A percentile compares a stretch with the other conserved stretches of the same genome.
These are phyloP conservation scores for Aristolochia contorta DNA, from an alignment of 164 flowering plant genomes.

Conservation along the genomic window DNA sequence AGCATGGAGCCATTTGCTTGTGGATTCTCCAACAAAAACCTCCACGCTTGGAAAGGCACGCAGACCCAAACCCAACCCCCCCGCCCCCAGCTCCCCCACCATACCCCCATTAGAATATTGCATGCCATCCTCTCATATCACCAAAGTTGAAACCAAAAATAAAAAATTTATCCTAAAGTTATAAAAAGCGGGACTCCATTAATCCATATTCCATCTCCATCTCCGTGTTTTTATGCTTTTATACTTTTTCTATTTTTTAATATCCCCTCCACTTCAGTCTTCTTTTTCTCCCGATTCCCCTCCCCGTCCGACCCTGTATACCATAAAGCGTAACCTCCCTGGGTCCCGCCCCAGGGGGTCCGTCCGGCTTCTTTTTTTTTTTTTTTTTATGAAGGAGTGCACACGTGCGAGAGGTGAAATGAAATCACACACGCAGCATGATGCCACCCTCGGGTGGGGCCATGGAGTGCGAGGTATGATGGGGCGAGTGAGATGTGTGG, in stretches of 20 bases:
- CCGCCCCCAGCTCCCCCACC: constrained; percentile 13
- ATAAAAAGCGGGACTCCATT: too few relatives aligned
- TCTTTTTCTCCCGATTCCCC: too few relatives aligned
- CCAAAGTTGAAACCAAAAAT: background rate
- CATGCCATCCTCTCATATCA: constrained; percentile 7
- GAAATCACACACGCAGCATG: too few relatives aligned
- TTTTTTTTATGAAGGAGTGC: too few relatives aligned
- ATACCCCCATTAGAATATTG: constrained; percentile 24
- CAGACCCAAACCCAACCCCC: constrained; percentile 24
- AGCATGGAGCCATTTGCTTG: constrained; percentile 62
- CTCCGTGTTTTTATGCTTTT: background rate
- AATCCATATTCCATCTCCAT: constrained; percentile 12
- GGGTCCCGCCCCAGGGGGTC: too few relatives aligned
- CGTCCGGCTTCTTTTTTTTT: too few relatives aligned
- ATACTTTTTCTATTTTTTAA: background rate
- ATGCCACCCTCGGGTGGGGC: too few relatives aligned
- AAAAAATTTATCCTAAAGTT: too few relatives aligned
- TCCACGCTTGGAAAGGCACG: constrained; percentile 51
- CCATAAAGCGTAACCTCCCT: background rate
- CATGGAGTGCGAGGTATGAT: too few relatives aligned
- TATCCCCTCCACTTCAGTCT: background rate
- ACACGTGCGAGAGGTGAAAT: background rate
- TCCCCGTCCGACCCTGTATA: too few relatives aligned
- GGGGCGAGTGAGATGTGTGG: background rate
- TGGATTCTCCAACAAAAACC: constrained; percentile 82